Base-by-base conservation (phyloP, 1,139 yeast genomes). In the Candida tropicalis region DNA sequence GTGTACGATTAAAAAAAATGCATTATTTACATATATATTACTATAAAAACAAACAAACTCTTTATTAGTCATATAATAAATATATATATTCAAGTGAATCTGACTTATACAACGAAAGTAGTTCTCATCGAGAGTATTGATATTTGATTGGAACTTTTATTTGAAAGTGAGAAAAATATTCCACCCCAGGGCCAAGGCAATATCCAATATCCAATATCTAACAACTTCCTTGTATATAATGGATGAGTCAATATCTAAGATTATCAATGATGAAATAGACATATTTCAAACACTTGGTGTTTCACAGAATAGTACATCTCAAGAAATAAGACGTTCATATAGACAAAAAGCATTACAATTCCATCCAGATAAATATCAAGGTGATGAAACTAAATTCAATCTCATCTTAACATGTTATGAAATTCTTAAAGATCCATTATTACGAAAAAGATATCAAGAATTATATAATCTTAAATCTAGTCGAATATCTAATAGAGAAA, bases 251-350 rank as follows among this genome's bases (percentile, higher is more conserved):
- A 47, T 59, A 39, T 56, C 58, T 4, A 53, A 50, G 17, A 60
- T 70, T 23, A 51, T 63, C 33, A 51, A 58, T 24, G 72, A 70
- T 3, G 57, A 61, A 10, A 42, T 63, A 11, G 74, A 73, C 46
- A 55, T 71, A 34, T 73, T 71, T 43, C 57, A 56, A 34, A 65
- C 61, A 43, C 53, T 73, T 1, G 66, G 59, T 5, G 60, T 70
- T 4, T 27, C 31, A 2, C 53, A 55, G 0, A 52, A 55, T 4
- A 62, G 68, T 2, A 63, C 77, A 2, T 83, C 77, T 22, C 40
- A 65, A 0, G 95, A 86, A 48, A 73, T 93, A 49, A 88, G 88
- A 62, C 84, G 82, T 60, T 95, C 96, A 5, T 93, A 88, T 59
- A 75, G 97, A 44, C 81, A 77, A 55, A 80, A 81, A 57, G 98